phyloP scores from a whole-genome alignment of 2,329 filamentous ascomycete genomes.

The Dactylonectria estremocensis region DNA sequence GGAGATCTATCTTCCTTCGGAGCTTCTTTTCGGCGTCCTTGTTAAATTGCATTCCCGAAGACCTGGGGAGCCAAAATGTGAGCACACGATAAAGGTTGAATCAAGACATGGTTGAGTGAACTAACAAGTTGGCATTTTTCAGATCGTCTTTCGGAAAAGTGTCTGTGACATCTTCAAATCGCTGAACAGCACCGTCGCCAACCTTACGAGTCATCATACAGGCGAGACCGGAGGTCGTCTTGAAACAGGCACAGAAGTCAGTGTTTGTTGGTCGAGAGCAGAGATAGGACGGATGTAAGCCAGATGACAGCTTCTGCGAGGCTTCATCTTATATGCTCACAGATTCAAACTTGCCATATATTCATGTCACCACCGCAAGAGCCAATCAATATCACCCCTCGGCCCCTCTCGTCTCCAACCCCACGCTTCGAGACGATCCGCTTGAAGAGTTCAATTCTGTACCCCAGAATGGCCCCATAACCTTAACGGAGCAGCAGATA shows the following conservation, averaged over 20 bases:
- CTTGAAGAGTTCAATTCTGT: neutral
- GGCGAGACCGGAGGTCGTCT: neutral
- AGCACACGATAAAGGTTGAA: neutral
- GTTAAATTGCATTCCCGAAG: conserved; percentile 23
- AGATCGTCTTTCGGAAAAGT: neutral
- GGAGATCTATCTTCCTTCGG: conserved; percentile 71
- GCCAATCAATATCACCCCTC: neutral
- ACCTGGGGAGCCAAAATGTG: neutral
- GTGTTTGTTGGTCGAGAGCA: neutral
- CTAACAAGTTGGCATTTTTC: neutral
- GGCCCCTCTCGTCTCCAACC: neutral
- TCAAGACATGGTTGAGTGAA: neutral
- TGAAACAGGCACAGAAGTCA: neutral
- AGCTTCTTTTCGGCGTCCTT: conserved; percentile 50
- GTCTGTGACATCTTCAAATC: neutral
- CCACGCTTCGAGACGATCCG: neutral
- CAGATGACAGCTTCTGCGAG: neutral
- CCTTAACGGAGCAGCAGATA: neutral
- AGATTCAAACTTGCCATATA: neutral
- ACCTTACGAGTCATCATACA: neutral
- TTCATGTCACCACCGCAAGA: neutral
- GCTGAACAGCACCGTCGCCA: neutral
- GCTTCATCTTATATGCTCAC: neutral
- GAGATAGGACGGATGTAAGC: neutral
- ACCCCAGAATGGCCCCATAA: neutral